phyloP scores from a whole-genome alignment of 495 filamentous ascomycete species.

The Cairneyella variabilis region DNA sequence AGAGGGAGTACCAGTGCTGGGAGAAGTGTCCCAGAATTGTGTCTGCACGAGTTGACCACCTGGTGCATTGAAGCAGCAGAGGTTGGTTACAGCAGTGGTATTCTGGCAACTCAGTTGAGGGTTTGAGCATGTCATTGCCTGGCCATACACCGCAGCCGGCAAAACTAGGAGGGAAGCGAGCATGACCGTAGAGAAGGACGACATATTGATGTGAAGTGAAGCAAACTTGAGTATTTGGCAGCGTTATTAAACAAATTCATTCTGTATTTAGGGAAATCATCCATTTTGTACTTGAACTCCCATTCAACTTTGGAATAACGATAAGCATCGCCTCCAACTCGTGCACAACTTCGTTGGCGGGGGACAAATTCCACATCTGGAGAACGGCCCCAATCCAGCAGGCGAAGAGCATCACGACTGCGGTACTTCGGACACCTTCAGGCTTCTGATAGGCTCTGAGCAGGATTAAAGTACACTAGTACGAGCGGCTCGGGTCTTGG shows the following conservation, averaged over 20 bases:
- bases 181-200: not conserved
- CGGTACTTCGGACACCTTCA: not conserved
- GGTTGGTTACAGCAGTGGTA: constrained; percentile 10
- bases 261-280: not conserved
- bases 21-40: constrained; percentile 68
- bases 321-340: constrained; percentile 1
- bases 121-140: constrained; percentile 18
- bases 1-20: constrained; percentile 37
- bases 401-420: constrained; percentile 5
- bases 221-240: not conserved
- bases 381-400: constrained; percentile 11
- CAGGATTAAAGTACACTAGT: constrained; percentile 8
- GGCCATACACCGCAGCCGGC: constrained; percentile 8
- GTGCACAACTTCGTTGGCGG: constrained; percentile 20
- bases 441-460: constrained; percentile 14
- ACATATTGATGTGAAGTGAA: not conserved
- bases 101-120: constrained; percentile 18
- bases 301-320: not conserved
- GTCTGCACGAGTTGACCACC: constrained; percentile 67
- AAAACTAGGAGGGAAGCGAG: constrained; percentile 1
- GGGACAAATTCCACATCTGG: not conserved
- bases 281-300: not conserved
- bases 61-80: constrained; percentile 47
- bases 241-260: not conserved
- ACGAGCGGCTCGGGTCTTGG: not conserved